Base-by-base conservation (phyloP, 78 protist species). In the Dictyostelium capitatum region DNA sequence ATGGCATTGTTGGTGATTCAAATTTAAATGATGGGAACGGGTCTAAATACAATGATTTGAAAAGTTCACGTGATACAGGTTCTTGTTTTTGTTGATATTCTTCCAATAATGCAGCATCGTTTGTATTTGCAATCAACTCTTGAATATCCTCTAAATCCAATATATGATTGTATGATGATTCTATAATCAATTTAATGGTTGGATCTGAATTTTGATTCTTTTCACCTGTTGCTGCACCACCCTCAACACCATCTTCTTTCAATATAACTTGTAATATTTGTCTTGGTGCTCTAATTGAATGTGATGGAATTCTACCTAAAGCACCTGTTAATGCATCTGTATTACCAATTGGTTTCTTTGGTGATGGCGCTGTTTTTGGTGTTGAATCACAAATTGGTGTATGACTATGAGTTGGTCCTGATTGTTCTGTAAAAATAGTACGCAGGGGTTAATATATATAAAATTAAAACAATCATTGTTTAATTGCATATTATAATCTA, bases 261-360 rank as follows among this genome's bases (percentile, higher is more conserved):
- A 91, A 47, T 14, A 83, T 69, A 54, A 91, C 83, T 48, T 91
- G 95, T 17, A 91, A 30, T 1, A 91, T 77, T 32, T 74, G 95
- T 80, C 95, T 57, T 72, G 95, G 95, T 30, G 95, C 95, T 79
- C 95, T 83, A 79, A 91, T 83, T 8, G 95, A 91, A 32, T 91
- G 95, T 37, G 95, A 82, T n/a, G 95, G 95, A 37, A 91, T 91
- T 47, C 95, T 51, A 30, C 95, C 95, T 6, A 91, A 46, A 37
- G 90, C 89, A 56, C 95, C 95, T n/a, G 56, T n/a, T 50, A 91
- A 73, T 74, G 95, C 90, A 74, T 91, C 95, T 3, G 65, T 81
- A n/a, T 80, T 48, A 28, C 79, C 82, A 11, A 53, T 15, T 50
- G 75, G 75, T 32, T 48, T 74, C 57, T 59, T 77, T 74, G 70